Base-by-base conservation (phyloP, 2,329 filamentous ascomycete species). In the Colletotrichum caudatum region DNA sequence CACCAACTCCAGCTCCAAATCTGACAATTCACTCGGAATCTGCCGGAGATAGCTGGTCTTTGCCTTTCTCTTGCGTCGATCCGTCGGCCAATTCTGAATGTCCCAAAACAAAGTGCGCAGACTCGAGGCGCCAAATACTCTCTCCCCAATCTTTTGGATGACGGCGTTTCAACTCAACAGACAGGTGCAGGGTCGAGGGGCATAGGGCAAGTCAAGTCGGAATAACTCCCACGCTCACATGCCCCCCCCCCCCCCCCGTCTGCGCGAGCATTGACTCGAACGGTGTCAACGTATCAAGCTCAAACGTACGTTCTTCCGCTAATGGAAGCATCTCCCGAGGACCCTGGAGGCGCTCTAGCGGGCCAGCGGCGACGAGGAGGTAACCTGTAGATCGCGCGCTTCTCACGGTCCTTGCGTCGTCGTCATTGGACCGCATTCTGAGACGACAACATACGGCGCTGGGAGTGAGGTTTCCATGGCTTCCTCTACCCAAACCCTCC, bases 351-450 rank as follows among this genome's bases (percentile, higher is more conserved):
- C 35, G 23, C 18, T 33, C 29, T 16, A 53, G n/a, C 23, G 18
- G 11, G 41, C 7, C 6, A 20, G 18, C 41, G 18, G 20, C 16
- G 51, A 35, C 14, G 37, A 39, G 16, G n/a, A 23, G 18, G 20
- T 23, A 18, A 46, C 29, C 18, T 50, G 29, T 46, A 48, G 37
- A 60, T 54, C 29, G 37, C 23, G 39, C 35, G 6, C 12, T 63
- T 53, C 6, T 35, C 35, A 37, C 26, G 20, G 14, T 44, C 18
- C 50, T 26, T 29, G 37, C 26, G 59, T 26, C 35, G 61, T 51
- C 41, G 35, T 51, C 44, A 58, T 69, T 64, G 41, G 35, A 44
- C 50, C 66, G 53, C 54, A 69, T 56, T 60, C 39, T 60, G 62
- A 69, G 62, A 7, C 14, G 39, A 35, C 37, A 23, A 37, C 48